Percentiles rank a stretch among this genome's conserved stretches.
Conservation (phyloP, 768 basidiomycete genomes). For the Russula lepida region DNA sequence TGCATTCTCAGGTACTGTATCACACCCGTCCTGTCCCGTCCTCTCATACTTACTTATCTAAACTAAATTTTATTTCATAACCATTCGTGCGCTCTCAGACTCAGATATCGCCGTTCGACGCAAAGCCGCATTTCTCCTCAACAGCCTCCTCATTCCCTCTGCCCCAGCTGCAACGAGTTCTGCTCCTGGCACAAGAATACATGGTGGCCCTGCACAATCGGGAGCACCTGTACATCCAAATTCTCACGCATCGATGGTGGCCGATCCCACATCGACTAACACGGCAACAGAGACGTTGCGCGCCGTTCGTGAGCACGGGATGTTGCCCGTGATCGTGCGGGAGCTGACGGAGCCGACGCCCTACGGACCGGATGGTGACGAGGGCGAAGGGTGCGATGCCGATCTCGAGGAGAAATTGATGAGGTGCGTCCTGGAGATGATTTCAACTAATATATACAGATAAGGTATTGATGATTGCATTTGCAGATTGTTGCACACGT, state of each 20-base stretch:
- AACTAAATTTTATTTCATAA: not conserved
- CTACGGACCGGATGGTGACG: conserved; percentile 63
- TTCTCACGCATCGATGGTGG: conserved; percentile 59
- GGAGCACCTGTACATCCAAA: conserved; percentile 50
- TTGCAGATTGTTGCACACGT: conserved; percentile 18
- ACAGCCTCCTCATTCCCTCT: conserved; percentile 53
- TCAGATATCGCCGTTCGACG: conserved; percentile 69
- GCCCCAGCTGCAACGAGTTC: not conserved
- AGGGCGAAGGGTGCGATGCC: conserved; percentile 42
- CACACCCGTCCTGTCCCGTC: not conserved
- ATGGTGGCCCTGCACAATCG: conserved; percentile 16
- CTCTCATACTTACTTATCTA: not conserved
- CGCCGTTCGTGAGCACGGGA: conserved; percentile 39
- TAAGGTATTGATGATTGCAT: no score
- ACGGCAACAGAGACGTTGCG: conserved; percentile 43
- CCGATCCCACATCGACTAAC: conserved; percentile 43
- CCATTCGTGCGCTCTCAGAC: conserved; percentile 38
- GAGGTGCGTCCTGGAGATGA: conserved; percentile 34
- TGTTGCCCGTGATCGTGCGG: conserved; percentile 44
- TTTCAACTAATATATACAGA: not conserved
- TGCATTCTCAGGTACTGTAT: conserved; percentile 49
- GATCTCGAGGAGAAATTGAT: conserved; percentile 62
- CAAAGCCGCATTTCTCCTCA: conserved; percentile 71
- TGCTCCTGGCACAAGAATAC: conserved; percentile 8
- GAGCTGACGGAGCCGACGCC: conserved; percentile 51